Evolutionary conservation across 331 rosid species (phyloP).

Genomic region (Quercus tomentella): DNA sequence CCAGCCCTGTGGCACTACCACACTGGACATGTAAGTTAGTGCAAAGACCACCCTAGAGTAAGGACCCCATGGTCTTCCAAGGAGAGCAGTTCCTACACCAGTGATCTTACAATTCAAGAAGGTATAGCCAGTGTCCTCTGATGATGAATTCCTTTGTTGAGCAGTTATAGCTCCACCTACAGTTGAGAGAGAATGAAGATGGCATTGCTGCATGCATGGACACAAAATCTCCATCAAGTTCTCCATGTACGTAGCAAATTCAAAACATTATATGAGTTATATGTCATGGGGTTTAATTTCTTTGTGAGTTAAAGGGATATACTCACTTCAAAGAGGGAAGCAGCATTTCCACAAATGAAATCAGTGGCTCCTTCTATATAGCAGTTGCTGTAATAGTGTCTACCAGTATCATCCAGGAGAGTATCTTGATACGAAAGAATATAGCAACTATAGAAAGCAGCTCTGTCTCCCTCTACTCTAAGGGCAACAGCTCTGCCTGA

Average conservation of each 20-base stretch:
- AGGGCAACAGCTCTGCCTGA: conserved; percentile 48
- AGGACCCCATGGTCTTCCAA: conserved; percentile 56
- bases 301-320: background rate
- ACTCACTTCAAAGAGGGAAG: conserved; percentile 41
- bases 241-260: background rate
- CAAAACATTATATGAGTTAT: background rate
- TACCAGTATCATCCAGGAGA: conserved; percentile 40
- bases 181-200: conserved; percentile 35
- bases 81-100: conserved; percentile 31
- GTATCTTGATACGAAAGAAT: conserved; percentile 51
- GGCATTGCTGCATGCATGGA: conserved; percentile 34
- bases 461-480: conserved; percentile 38
- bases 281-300: background rate
- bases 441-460: conserved; percentile 35
- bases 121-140: conserved; percentile 42
- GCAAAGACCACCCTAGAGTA: conserved; percentile 48
- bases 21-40: conserved; percentile 40
- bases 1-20: conserved; percentile 48
- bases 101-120: conserved; percentile 41
- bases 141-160: conserved; percentile 38
- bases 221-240: background rate
- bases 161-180: conserved; percentile 45
- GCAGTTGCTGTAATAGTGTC: conserved; percentile 46
- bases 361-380: conserved; percentile 54
- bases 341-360: conserved; percentile 58